Evolutionary conservation across 768 basidiomycete species (phyloP), one percentile per base, ranked within the genome.

Genomic region (Hemileccinum rubropunctum): DNA sequence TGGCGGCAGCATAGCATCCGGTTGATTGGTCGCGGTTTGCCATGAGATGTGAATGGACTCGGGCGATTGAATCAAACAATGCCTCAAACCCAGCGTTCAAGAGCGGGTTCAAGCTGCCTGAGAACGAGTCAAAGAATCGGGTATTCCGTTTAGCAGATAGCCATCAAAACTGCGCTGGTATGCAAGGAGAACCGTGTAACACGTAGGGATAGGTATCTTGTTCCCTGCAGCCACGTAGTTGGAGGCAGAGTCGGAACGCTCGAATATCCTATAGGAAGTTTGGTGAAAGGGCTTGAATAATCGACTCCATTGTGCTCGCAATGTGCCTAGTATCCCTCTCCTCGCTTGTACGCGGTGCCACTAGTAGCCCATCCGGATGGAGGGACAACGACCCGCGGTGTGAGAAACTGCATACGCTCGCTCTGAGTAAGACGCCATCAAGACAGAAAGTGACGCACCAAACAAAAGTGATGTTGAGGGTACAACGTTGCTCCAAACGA

Each of bases 331-430:
- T 58, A 92, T 86, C 66, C 81, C 84, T 3, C 81, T 80, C 2
- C 89, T 57, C 90, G 83, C 26, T 82, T 73, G 63, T 92, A 90
- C 2, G 88, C 86, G n/a, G 88, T 79, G 8, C 77, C n/a, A n/a
- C n/a, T n/a, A n/a, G n/a, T 84, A 6, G 77, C 80, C 89, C 89
- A 91, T 58, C 81, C 86, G 6, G 88, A 77, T 5, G 91, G 91
- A 21, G 91, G 91, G 14, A 84, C 69, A 1, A 88, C 82, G 9
- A 92, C 75, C n/a, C 88, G 78, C 88, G 77, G 62, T 93, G 91
- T 7, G 91, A 84, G 66, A 93, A 93, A 66, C 91, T 93, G 50
- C 21, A 26, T 4, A 36, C n/a, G n/a, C 23, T 48, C 44, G 18
- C 23, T 63, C 40, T 17, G n/a, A n/a, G n/a, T 48, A 14, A 41